A percentile compares a stretch with the other conserved stretches of the same genome.
Evolutionary conservation across 1,284 basidiomycete species (phyloP).

Genomic region (Mrakiaceae sp.): DNA sequence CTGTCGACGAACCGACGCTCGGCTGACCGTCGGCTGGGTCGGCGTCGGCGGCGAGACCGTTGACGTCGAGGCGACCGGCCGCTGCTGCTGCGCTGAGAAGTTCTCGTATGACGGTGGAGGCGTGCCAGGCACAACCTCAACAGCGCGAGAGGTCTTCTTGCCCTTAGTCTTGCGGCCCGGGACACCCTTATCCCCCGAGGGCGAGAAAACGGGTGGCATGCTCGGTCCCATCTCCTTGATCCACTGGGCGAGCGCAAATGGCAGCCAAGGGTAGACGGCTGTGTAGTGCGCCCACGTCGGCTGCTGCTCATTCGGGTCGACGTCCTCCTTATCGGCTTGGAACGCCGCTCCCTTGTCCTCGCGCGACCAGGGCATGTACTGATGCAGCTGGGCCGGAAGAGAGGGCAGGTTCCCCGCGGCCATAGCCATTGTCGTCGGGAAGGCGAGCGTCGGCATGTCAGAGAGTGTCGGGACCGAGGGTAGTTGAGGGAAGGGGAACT

Average conservation of each 20-base stretch:
- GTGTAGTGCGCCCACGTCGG: conserved; percentile 13
- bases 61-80: conserved; percentile 4
- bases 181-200: background rate
- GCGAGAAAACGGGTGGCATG: background rate
- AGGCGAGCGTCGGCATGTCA: conserved; percentile 13
- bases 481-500: conserved; percentile 10
- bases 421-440: conserved; percentile 1
- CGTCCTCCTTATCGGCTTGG: background rate
- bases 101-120: background rate
- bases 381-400: conserved; percentile 11
- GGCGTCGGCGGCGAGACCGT: background rate
- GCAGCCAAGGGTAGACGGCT: conserved; percentile 11
- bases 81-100: background rate
- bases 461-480: background rate
- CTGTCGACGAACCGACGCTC: background rate
- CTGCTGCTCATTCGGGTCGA: background rate
- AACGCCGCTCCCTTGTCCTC: conserved; percentile 1
- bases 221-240: conserved; percentile 1
- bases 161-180: no score
- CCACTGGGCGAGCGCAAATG: conserved; percentile 10
- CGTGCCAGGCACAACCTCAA: no score
- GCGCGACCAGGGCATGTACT: conserved; percentile 2
- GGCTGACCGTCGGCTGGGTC: background rate
- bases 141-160: no score
- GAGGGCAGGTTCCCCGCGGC: background rate